Conservation (phyloP, 257 asterid species). For the Penstemon newberryi region DNA sequence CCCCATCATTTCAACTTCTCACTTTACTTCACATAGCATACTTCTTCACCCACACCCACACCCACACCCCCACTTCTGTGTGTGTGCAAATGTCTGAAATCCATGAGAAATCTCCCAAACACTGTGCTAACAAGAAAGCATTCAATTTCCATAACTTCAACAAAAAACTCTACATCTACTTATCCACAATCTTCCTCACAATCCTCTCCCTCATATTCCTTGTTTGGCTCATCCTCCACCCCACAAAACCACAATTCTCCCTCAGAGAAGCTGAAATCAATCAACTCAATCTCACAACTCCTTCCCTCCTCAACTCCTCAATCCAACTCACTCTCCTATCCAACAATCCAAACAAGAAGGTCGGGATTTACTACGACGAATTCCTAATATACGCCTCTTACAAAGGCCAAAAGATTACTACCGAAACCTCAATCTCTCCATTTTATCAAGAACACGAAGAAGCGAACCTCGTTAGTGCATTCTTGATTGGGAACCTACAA, state of each 20-base stretch:
- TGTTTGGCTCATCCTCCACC: conserved; percentile 73
- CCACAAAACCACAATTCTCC: conserved; percentile 71
- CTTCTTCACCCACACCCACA: conserved; percentile 7
- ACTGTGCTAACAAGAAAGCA: conserved; percentile 65
- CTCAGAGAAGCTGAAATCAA: conserved; percentile 61
- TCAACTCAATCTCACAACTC: conserved; percentile 63
- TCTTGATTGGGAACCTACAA: conserved; percentile 54
- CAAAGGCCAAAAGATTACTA: conserved; percentile 67
- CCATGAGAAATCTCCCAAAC: conserved; percentile 73
- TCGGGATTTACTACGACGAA: conserved; percentile 77
- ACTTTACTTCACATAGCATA: conserved; percentile 31
- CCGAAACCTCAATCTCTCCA: conserved; percentile 57
- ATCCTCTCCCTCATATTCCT: conserved; percentile 65
- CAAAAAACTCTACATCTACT: conserved; percentile 46
- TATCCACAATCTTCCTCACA: conserved; percentile 66
- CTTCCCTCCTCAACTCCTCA: conserved; percentile 74
- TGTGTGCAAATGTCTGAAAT: conserved; percentile 65
- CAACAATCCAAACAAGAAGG: conserved; percentile 73
- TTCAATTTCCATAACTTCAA: conserved; percentile 39
- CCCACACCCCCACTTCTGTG: conserved; percentile 16
- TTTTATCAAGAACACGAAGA: conserved; percentile 80
- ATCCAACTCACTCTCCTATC: conserved; percentile 67
- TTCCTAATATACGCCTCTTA: conserved; percentile 65
- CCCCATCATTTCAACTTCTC: conserved; percentile 31
- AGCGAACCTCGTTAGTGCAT: conserved; percentile 56